phyloP scores from a whole-genome alignment of 805 yeast species.

The Lipomyces sp. region DNA sequence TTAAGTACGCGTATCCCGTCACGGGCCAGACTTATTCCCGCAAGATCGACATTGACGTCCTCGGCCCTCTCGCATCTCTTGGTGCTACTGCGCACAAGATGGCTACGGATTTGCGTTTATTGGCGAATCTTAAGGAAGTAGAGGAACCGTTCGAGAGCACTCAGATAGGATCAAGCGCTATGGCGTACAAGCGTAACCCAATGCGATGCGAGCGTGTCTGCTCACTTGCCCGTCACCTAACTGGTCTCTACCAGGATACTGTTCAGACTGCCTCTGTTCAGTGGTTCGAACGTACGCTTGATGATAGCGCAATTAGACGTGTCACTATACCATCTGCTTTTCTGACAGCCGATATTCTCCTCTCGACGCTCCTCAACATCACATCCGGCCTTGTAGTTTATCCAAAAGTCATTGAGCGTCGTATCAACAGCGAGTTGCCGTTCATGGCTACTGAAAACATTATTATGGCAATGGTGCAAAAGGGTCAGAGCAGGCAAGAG shows the following conservation, averaged over 20 bases:
- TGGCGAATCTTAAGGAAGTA: slow-evolving; percentile 94
- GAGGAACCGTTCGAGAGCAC: slow-evolving; percentile 98
- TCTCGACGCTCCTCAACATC: slow-evolving; percentile 87
- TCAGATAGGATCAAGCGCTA: slow-evolving; percentile 98
- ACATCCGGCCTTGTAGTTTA: slow-evolving; percentile 95
- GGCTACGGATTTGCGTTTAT: slow-evolving; percentile 94
- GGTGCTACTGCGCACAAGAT: slow-evolving; percentile 97
- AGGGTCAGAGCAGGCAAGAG: slow-evolving; percentile 97
- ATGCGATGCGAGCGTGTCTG: slow-evolving; percentile 99
- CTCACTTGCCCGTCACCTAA: slow-evolving; percentile 95
- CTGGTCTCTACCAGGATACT: slow-evolving; percentile 88
- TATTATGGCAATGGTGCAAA: slow-evolving; percentile 99
- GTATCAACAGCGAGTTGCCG: slow-evolving; percentile 92
- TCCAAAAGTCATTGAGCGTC: slow-evolving; percentile 97
- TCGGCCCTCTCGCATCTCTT: slow-evolving; percentile 89
- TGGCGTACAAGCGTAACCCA: slow-evolving; percentile 99
- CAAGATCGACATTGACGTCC: slow-evolving; percentile 93
- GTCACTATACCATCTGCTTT: slow-evolving; percentile 96
- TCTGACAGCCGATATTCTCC: slow-evolving; percentile 90
- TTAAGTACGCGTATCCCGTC: slow-evolving; percentile 93
- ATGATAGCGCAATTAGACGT: slow-evolving; percentile 97
- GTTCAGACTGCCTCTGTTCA: slow-evolving; percentile 97
- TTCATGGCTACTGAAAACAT: slow-evolving; percentile 99
- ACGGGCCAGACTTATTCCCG: slow-evolving; percentile 99
- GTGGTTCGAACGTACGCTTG: slow-evolving; percentile 99